Percentiles rank a stretch among this genome's conserved stretches.
These are phyloP conservation scores for Pleurotus citrinopileatus DNA, from an alignment of 768 basidiomycete genomes.

Conservation along the genomic window DNA sequence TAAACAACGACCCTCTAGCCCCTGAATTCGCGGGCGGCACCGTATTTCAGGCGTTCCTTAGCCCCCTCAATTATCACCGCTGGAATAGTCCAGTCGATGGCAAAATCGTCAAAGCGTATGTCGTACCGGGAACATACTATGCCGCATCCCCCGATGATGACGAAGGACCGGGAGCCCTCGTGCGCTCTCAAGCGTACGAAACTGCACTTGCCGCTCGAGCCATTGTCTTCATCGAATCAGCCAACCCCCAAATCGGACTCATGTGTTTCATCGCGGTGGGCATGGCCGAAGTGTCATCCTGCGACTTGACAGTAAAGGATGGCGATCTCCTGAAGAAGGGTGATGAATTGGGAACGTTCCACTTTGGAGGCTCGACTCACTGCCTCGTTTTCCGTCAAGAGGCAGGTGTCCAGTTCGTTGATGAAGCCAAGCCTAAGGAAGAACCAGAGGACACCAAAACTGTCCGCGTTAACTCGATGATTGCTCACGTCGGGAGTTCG, in stretches of 20 bases:
- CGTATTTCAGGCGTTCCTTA: conserved; percentile 49
- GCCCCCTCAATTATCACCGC: conserved; percentile 47
- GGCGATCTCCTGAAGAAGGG: conserved; percentile 47
- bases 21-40: conserved; percentile 38
- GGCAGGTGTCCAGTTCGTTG: conserved; percentile 9
- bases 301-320: conserved; percentile 41
- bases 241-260: conserved; percentile 48
- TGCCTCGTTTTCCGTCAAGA: conserved; percentile 40
- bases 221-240: conserved; percentile 52
- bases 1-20: conserved; percentile 29
- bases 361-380: conserved; percentile 57
- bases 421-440: neutral
- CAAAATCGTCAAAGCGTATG: neutral
- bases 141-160: conserved; percentile 11
- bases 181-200: conserved; percentile 36
- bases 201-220: conserved; percentile 43
- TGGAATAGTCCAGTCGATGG: conserved; percentile 52
- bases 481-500: neutral
- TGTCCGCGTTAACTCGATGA: neutral
- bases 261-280: conserved; percentile 57
- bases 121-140: neutral
- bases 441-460: too few species aligned
- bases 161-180: conserved; percentile 7
- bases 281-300: conserved; percentile 61
- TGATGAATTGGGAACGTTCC: conserved; percentile 58